These are phyloP conservation scores for Hypomontagnella monticulosa DNA, from an alignment of 495 filamentous ascomycete genomes.

Conservation along the genomic window DNA sequence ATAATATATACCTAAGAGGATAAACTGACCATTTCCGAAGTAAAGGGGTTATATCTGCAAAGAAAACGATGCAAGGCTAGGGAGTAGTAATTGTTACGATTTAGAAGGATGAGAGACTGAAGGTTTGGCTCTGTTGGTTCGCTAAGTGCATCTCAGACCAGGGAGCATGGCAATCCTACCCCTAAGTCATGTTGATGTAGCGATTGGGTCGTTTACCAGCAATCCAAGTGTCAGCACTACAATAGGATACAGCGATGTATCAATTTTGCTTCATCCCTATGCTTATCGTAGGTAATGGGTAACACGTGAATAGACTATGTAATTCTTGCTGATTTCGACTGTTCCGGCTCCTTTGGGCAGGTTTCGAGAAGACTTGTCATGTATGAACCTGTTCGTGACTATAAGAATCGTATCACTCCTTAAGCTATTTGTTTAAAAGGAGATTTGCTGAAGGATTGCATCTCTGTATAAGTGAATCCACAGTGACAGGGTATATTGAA, in stretches of 20 bases:
- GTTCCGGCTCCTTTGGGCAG: neutral
- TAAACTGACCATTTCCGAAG: too few relatives aligned
- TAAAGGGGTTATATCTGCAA: too few relatives aligned
- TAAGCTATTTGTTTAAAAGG: conserved; percentile 4
- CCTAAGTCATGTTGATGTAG: conserved; percentile 14
- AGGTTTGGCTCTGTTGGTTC: conserved; percentile 4
- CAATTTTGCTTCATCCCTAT: conserved; percentile 6
- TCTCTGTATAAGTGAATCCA: conserved; percentile 21
- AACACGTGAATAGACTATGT: conserved; percentile 4
- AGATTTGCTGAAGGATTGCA: conserved; percentile 24
- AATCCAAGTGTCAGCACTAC: conserved; percentile 18
- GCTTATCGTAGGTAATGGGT: conserved; percentile 2
- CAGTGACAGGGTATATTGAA: conserved; percentile 28
- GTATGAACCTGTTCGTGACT: neutral
- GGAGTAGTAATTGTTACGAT: neutral
- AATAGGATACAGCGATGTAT: neutral
- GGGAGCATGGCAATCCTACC: conserved; percentile 22
- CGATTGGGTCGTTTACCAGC: conserved; percentile 24
- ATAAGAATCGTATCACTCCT: neutral
- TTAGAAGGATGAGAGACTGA: conserved; percentile 9
- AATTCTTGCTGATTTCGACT: neutral
- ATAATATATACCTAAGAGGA: too few relatives aligned
- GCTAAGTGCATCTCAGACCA: neutral
- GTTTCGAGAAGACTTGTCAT: neutral
- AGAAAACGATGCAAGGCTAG: neutral